Evolutionary conservation across 148 eudicot species (phyloP).

Genomic region (Heliosperma pusillum): DNA sequence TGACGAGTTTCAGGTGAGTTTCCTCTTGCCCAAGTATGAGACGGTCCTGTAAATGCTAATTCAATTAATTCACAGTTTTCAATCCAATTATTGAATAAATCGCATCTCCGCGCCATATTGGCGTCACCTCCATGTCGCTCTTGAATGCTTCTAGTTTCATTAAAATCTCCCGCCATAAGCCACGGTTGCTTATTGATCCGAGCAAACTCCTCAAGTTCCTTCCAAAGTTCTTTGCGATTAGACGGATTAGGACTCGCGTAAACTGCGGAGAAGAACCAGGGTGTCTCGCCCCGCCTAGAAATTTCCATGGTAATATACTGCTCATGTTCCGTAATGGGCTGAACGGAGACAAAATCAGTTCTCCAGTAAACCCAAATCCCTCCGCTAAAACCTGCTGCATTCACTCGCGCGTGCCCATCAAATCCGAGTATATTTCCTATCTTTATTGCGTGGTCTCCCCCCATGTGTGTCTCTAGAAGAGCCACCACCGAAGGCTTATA

Average conservation of each 20-base stretch:
- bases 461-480: background rate
- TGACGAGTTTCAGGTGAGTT: background rate
- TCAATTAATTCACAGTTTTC: background rate
- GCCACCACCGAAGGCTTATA: background rate
- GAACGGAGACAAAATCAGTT: background rate
- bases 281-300: background rate
- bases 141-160: background rate
- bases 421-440: background rate
- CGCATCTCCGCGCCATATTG: background rate
- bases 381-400: background rate
- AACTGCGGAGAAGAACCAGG: background rate
- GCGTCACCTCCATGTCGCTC: background rate
- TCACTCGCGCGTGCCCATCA: background rate
- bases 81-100: background rate
- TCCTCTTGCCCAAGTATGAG: background rate
- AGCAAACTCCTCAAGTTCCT: background rate
- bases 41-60: background rate
- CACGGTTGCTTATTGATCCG: background rate
- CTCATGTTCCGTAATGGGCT: background rate
- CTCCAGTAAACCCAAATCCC: slow-evolving; percentile 11
- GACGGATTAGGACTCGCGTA: background rate
- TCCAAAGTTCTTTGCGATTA: background rate
- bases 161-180: background rate
- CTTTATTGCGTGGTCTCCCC: background rate
- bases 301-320: background rate